Base-by-base conservation (phyloP, 352 stramenopile genomes). In the Pythium biforme region DNA sequence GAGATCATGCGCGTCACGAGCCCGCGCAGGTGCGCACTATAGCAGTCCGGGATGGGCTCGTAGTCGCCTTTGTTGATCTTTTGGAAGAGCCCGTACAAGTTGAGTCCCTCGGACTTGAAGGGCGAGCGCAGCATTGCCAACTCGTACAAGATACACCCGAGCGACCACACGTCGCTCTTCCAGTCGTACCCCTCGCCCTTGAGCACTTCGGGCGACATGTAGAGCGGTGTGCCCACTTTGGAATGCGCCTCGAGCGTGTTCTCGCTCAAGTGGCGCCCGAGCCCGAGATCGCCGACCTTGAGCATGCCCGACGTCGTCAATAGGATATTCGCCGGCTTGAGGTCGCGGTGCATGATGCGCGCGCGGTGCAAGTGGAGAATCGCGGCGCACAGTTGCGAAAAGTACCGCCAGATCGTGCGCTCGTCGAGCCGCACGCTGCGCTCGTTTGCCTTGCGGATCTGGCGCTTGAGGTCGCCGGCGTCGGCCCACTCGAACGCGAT, bases 71-170 rank as follows among this genome's bases (percentile, higher is more conserved):
- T 93, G 63, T 89, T 92, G 62, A 93, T 92, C 66, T 98, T 98
- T 62, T 97, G 69, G 59, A 98, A 98, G 15, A 98, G 74, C 0
- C 84, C 83, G 31, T 93, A 92, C 4, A 98, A 75, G 48, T 96
- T 96, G 22, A 98, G 73, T 0, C 89, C 91, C 60, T 97, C 90
- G 7, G 80, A 82, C 60, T 97, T 98, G 69, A 98, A 98, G 14
- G 95, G 95, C 20, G 92, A 97, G 3, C 86, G 81, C 14, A 98
- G 81, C 88, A 97, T 96, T 7, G 91, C 90, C 4, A 99, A 76
- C 69, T 99, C 95, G 70, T 98, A 99, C 27, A 98, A 77, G 50
- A 98, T 91, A 63, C 95, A 98, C 4, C 95, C 95, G 37, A 99
- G 79, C 31, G 77, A 94, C 95, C 95, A 99, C 4, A 98, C 88